Base-by-base conservation (phyloP, 768 basidiomycete species). In the Podaxis sp. region DNA sequence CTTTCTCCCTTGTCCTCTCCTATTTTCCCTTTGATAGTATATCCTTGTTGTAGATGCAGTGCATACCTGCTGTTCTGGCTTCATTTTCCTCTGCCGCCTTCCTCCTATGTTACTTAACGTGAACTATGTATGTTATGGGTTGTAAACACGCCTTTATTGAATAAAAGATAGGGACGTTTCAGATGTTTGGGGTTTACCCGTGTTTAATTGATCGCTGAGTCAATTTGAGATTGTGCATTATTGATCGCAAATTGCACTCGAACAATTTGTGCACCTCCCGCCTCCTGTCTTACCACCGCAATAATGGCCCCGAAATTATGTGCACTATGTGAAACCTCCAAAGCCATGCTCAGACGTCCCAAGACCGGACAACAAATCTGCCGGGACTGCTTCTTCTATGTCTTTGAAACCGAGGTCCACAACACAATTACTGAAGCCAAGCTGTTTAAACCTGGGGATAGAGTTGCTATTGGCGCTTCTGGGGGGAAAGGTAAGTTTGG, bases 341-440 rank as follows among this genome's bases (percentile, higher is more conserved):
- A 88, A 57, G 93, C 97, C 0, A 95, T 98, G 68, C 74, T 99
- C 46, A 96, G 92, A 70, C 82, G 97, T 17, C 97, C 96, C 2
- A 99, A 99, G 75, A 99, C 96, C 0, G 94, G 94, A 0, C 96
- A 98, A 71, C 94, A 95, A 73, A 95, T 98, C 63, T 99, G 97
- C 81, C 91, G 89, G 74, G 87, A 90, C 41, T 99, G 97, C 72
- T 97, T 96, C 77, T 99, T 94, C 79, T 87, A 87, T 67, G 95
- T 98, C 43, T 99, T 99, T 69, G 97, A 99, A 80, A 96, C 94
- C 0, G 97, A 99, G 73, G 89, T 99, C 29, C 97, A 99, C 78
- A 90, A 96, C 72, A 98, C 97, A 0, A 98, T 98, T 71, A 87
- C 80, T 5, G 83, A 92, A 69, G 85, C 93, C 11, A 79, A 79